Evolutionary conservation across 129 eudicot genomes (phyloP).

Genomic region (Artemisia argyi): DNA sequence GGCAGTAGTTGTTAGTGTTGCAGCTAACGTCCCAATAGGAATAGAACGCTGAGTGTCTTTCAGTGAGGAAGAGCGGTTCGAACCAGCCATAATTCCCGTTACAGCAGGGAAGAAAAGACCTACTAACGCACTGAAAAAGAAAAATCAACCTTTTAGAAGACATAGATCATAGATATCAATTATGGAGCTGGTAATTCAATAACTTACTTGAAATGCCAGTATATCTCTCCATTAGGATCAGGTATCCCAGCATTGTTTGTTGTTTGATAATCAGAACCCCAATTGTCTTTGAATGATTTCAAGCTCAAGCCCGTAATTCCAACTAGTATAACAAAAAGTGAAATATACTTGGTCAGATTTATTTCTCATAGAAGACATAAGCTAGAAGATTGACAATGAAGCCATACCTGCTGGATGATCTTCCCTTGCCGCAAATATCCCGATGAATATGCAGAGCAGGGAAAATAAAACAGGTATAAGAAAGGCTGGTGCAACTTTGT

Average conservation of each 20-base stretch:
- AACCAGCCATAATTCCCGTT: conserved; percentile 99
- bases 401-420: conserved; percentile 67
- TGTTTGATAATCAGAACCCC: conserved; percentile 78
- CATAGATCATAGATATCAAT: neutral
- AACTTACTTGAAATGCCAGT: conserved; percentile 92
- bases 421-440: conserved; percentile 69
- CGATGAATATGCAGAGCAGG: conserved; percentile 78
- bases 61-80: conserved; percentile 91
- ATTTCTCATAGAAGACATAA: conserved; percentile 6
- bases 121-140: conserved; percentile 75
- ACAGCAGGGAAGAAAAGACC: conserved; percentile 99
- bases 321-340: conserved; percentile 36
- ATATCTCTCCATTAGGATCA: conserved; percentile 77
- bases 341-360: conserved; percentile 14
- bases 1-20: conserved; percentile 73
- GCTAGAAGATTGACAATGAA: neutral
- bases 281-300: conserved; percentile 69
- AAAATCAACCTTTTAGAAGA: conserved; percentile 28
- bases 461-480: conserved; percentile 92
- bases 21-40: conserved; percentile 90
- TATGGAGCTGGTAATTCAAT: neutral
- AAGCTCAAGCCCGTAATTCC: conserved; percentile 96
- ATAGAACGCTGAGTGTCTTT: conserved; percentile 98
- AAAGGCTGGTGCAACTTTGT: conserved; percentile 99
- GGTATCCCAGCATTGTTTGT: conserved; percentile 97